These are phyloP conservation scores for Yarrowia yakushimensis DNA, from an alignment of 805 yeast species.

Conservation along the genomic window DNA sequence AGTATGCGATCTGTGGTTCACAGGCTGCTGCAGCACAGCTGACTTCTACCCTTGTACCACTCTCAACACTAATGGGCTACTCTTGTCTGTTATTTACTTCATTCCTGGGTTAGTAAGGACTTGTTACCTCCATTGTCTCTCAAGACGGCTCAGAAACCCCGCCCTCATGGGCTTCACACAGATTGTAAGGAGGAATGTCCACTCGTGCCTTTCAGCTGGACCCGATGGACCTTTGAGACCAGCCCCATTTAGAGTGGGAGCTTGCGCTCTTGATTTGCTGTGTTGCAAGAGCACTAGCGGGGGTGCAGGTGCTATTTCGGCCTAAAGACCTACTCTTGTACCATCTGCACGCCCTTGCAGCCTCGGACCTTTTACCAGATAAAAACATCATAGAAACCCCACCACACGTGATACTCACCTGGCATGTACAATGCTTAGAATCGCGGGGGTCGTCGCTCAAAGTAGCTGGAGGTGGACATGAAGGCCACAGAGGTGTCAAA, in stretches of 20 bases:
- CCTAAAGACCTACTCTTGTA: background rate
- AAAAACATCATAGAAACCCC: background rate
- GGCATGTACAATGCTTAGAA: background rate
- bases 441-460: conserved; percentile 41
- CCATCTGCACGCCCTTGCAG: conserved; percentile 17
- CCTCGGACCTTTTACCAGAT: conserved; percentile 25
- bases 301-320: background rate
- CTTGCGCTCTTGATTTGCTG: conserved; percentile 17
- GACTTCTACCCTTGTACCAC: background rate
- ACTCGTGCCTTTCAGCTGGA: conserved; percentile 10
- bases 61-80: background rate
- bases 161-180: conserved; percentile 13
- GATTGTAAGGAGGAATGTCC: background rate
- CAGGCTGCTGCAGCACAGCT: too few relatives aligned
- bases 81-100: background rate
- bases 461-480: conserved; percentile 70
- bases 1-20: too few relatives aligned
- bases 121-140: background rate
- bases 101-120: background rate
- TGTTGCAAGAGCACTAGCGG: conserved; percentile 5
- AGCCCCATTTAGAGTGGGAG: conserved; percentile 20
- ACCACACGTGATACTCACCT: background rate
- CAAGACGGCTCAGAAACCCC: background rate
- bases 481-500: conserved; percentile 69
- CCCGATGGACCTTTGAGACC: conserved; percentile 9